Percentiles rank a stretch among this genome's conserved stretches.
These are phyloP conservation scores for Argentina anserina DNA, from an alignment of 306 rosid genomes.

Conservation along the genomic window DNA sequence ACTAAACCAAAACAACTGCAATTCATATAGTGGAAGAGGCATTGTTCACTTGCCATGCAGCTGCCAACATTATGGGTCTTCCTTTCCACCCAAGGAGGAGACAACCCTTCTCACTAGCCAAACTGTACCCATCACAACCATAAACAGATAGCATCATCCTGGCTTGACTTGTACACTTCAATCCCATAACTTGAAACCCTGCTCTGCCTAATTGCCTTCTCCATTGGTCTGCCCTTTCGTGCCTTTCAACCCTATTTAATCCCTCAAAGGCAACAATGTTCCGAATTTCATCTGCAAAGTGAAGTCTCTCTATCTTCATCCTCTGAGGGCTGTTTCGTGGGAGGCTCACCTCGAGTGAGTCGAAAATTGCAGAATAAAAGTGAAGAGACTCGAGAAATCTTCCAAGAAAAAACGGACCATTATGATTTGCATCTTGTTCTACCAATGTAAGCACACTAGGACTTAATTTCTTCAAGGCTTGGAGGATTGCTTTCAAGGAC, in stretches of 20 bases:
- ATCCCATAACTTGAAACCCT: slow-evolving; percentile 65
- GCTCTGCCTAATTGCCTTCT: slow-evolving; percentile 64
- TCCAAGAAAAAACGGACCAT: slow-evolving; percentile 79
- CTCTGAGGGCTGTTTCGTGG: slow-evolving; percentile 50
- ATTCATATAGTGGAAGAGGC: slow-evolving; percentile 16
- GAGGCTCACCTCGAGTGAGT: slow-evolving; percentile 62
- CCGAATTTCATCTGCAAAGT: slow-evolving; percentile 52
- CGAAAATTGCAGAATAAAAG: slow-evolving; percentile 78
- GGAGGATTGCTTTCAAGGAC: slow-evolving; percentile 55
- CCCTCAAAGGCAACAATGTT: slow-evolving; percentile 64
- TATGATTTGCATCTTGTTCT: slow-evolving; percentile 85
- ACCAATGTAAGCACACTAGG: slow-evolving; percentile 52
- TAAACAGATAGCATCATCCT: slow-evolving; percentile 69
- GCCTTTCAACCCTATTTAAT: slow-evolving; percentile 58
- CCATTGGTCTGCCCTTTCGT: slow-evolving; percentile 71
- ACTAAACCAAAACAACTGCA: not conserved
- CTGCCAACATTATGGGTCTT: slow-evolving; percentile 63
- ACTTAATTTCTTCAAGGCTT: slow-evolving; percentile 56
- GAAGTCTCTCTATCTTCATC: slow-evolving; percentile 58
- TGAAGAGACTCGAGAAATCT: slow-evolving; percentile 72
- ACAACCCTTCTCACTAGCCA: slow-evolving; percentile 56
- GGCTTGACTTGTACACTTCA: slow-evolving; percentile 63
- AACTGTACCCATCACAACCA: slow-evolving; percentile 69
- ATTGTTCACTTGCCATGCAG: slow-evolving; percentile 67
- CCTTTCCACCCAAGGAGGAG: slow-evolving; percentile 82